Percentiles rank a stretch among this genome's conserved stretches.
phyloP scores from a whole-genome alignment of 164 flowering plant genomes.

The Macadamia tetraphylla region DNA sequence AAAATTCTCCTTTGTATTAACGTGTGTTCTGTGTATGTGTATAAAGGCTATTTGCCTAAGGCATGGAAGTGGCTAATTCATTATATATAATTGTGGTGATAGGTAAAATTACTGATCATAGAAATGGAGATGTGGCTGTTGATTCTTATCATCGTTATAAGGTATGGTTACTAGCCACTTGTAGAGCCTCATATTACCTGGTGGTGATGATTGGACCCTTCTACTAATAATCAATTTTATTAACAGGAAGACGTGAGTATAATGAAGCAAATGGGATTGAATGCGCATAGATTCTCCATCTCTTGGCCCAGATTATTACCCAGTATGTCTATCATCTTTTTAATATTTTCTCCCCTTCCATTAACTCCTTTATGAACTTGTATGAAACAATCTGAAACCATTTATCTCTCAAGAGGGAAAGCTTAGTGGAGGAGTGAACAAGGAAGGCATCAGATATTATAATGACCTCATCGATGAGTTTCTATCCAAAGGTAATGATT shows the following conservation, averaged over 20 bases:
- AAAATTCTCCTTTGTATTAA: no score
- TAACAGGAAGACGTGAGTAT: slow-evolving; percentile 59
- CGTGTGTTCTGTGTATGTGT: no score
- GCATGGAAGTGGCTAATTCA: no score
- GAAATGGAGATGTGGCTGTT: slow-evolving; percentile 34
- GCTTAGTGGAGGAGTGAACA: slow-evolving; percentile 44
- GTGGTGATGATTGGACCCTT: background rate
- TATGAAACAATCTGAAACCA: no score
- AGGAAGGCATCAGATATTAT: slow-evolving; percentile 54
- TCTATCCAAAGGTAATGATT: slow-evolving; percentile 27
- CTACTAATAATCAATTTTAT: background rate
- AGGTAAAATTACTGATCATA: slow-evolving; percentile 32
- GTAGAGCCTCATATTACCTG: no score
- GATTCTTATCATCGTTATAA: slow-evolving; percentile 45
- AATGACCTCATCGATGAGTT: slow-evolving; percentile 61
- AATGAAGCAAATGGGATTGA: slow-evolving; percentile 44
- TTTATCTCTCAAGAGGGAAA: slow-evolving; percentile 34
- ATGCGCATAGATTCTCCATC: slow-evolving; percentile 68
- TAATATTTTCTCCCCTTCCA: no score
- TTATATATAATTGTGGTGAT: background rate
- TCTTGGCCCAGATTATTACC: slow-evolving; percentile 78
- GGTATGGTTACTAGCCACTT: slow-evolving; percentile 15
- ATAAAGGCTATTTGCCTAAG: no score
- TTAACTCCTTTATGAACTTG: no score
- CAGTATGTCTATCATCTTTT: slow-evolving; percentile 23